Conservation (phyloP, 345 rosid species). For the Moringa oleifera region DNA sequence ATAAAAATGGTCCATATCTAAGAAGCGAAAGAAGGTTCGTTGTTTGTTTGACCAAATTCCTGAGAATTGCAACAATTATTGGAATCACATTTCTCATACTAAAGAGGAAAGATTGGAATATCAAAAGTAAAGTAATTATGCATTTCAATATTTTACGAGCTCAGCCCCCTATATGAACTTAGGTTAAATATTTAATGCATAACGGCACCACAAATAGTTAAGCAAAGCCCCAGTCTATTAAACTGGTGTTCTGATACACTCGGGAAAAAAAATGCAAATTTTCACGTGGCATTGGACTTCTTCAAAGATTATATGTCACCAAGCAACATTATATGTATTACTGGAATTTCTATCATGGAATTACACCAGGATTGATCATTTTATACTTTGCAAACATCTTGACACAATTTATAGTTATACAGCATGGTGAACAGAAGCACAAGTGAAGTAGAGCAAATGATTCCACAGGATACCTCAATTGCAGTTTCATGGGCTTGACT, state of each 20-base stretch:
- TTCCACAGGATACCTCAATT: slow-evolving; percentile 59
- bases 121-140: background rate
- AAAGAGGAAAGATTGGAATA: background rate
- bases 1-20: background rate
- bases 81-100: background rate
- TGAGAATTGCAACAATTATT: background rate
- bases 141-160: background rate
- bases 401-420: background rate
- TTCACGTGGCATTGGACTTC: background rate
- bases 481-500: slow-evolving; percentile 95
- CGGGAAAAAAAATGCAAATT: too few relatives aligned
- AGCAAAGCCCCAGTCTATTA: background rate
- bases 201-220: too few relatives aligned
- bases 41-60: background rate
- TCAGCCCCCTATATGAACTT: background rate
- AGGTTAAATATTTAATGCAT: too few relatives aligned
- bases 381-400: background rate
- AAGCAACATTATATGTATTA: too few relatives aligned
- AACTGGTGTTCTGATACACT: background rate
- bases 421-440: slow-evolving; percentile 1
- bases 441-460: background rate
- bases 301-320: too few relatives aligned
- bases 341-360: too few relatives aligned
- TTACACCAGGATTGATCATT: background rate
- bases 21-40: too few relatives aligned